Base-by-base conservation (phyloP, 2,329 filamentous ascomycete species). In the Epichloe aotearoae region DNA sequence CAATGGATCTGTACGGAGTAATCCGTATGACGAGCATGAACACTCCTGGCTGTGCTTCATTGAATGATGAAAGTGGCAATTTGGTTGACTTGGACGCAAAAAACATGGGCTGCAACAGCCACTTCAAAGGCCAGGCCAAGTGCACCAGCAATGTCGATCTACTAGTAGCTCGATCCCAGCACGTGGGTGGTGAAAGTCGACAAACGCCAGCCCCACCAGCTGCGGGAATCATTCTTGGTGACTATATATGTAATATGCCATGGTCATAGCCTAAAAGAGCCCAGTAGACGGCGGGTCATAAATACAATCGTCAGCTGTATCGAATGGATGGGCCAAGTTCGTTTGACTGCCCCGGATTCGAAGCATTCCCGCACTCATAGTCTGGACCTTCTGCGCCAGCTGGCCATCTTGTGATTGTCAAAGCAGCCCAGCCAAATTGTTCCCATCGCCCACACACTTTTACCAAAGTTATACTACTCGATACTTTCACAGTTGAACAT, bases 401-500 rank as follows among this genome's bases (percentile, higher is more conserved):
- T 23, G 26, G 19, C 47, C 30, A n/a, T 43, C 6, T 6, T 42
- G 38, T 17, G 34, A 30, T 8, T 26, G 17, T 7, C 40, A 38
- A 45, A 46, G 10, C 30, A 44, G 19, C n/a, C 20, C 20, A n/a
- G 11, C 41, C 14, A 46, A 37, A 34, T 3, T 14, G 34, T 37
- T 17, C 11, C 15, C 15, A 10, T 47, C 10, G 15, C 19, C 10
- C 17, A 6, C 12, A 5, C 30, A 10, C 14, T 33, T 37, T 46
- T 20, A 46, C 42, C 2, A 15, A 19, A 8, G 23, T 15, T 40
- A 3, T 19, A 19, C 19, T 26, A 20, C 43, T 37, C 43, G 11
- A 30, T 30, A 15, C 20, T 11, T 17, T 52, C 33, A 52, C n/a
- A 52, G 12, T 43, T 52, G 50, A 38, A 52, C 50, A 45, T 52